Evolutionary conservation across 2,329 filamentous ascomycete genomes (phyloP), one percentile per base, ranked within the genome.

Genomic region (Blastomyces percursus): DNA sequence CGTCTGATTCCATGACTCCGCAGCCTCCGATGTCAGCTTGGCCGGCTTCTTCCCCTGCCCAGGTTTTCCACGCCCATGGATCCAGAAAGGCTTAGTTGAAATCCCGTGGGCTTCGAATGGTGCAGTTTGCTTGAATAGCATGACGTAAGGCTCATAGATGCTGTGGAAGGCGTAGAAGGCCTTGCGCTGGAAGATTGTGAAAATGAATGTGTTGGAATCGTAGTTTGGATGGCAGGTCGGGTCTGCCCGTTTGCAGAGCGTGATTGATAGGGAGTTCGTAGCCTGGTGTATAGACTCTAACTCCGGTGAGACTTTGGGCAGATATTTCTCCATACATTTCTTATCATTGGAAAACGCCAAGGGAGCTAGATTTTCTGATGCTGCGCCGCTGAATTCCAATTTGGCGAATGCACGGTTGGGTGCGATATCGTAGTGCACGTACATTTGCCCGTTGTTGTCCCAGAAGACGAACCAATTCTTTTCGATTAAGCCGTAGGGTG

Each of bases 391-490:
- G 1, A 64, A 46, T 2, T 68, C 67, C 11, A 84, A 68, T 48
- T 73, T 71, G 0, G 82, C 77, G 66, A 84, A 85, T 0, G 73
- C 73, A 0, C 84, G 79, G 21, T 72, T 72, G 0, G 82, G 83
- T 0, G 69, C 66, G 1, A 84, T 68, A 65, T 85, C 82, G 69
- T 84, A 79, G 68, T 86, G 83, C 0, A 77, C 74, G 68, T 83
- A 83, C 59, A 78, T 71, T 24, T 75, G 69, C 5, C 76, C 78
- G 0, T 73, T 63, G 0, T 64, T 63, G 64, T 84, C 82, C 83
- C 83, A 86, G 72, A 86, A 86, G 2, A 82, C 64, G 66, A 86
- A 86, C 76, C 78, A 86, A 67, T 86, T 86, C 78, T 86, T 86
- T 72, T 86, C 83, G 32, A 85, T 67, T 0, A 67, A 44, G 2